These are phyloP conservation scores for Flaveria sonorensis DNA, from an alignment of 129 eudicot species.

Conservation along the genomic window DNA sequence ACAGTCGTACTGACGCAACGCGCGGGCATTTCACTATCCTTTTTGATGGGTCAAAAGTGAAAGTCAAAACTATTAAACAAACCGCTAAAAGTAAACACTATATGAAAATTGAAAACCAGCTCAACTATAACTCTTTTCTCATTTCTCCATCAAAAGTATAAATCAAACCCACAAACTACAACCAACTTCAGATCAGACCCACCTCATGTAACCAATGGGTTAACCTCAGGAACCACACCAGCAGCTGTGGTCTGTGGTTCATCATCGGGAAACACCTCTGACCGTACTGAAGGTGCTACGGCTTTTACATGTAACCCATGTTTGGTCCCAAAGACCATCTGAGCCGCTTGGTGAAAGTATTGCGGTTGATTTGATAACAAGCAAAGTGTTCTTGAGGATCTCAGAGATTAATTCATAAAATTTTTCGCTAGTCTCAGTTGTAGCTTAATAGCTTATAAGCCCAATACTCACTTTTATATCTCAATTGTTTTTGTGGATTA, in stretches of 20 bases:
- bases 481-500: too few species aligned
- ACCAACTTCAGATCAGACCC: conserved; percentile 13
- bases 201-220: conserved; percentile 34
- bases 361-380: conserved; percentile 49
- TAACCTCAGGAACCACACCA: conserved; percentile 41
- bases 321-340: conserved; percentile 65
- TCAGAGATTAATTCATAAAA: too few species aligned
- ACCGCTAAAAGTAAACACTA: conserved; percentile 29
- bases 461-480: too few species aligned
- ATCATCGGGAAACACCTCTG: conserved; percentile 55
- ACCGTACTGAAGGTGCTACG: conserved; percentile 58
- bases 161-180: conserved; percentile 18
- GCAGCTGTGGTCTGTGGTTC: conserved; percentile 40
- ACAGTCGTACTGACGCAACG: too few species aligned
- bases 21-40: too few species aligned
- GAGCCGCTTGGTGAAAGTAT: conserved; percentile 52
- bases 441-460: too few species aligned
- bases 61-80: conserved; percentile 34
- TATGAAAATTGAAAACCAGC: conserved; percentile 32
- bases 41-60: conserved; percentile 33
- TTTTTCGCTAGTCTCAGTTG: too few species aligned
- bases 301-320: conserved; percentile 71
- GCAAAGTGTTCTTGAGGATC: too few species aligned
- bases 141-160: conserved; percentile 26
- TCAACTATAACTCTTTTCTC: conserved; percentile 25